Base-by-base conservation (phyloP, 805 yeast species). In the Ogataea trehaloabstinens region DNA sequence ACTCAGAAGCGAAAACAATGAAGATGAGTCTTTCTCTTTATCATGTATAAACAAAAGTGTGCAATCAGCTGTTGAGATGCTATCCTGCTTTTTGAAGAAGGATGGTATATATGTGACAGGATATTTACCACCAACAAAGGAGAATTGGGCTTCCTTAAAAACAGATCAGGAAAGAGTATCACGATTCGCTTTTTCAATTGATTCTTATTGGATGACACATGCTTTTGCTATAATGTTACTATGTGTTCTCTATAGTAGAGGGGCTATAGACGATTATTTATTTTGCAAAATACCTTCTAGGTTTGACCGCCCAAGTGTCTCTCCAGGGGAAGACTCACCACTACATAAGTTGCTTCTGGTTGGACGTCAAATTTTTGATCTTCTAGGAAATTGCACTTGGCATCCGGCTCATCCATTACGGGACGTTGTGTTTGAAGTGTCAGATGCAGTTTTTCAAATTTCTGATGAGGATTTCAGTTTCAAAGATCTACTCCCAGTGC, bases 161-260 rank as follows among this genome's bases (percentile, higher is more conserved):
- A 24, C 35, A 13, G 37, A 39, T 18, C 17, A 28, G 12, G 19
- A n/a, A 16, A 21, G 32, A 12, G 20, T 46, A 13, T 16, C 35
- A 3, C 33, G 32, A 15, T 48, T 48, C 28, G 21, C 24, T n/a
- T 43, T 31, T 27, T 35, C 48, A 2, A 40, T 43, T 8, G 50
- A 48, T 34, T 45, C 52, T 7, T 45, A 48, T 30, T 48, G 52
- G 52, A 43, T 45, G 46, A 48, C 48, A 3, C 48, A 45, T 36
- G 48, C 50, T 8, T 48, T 48, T 39, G 43, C 52, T 2, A 34
- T 45, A 21, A 35, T 45, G 16, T 31, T 46, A 19, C 40, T 48
- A 2, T 43, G 45, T 31, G 35, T 41, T 17, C 36, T 45, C 10
- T 48, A 45, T 34, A 40, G 44, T 18, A 32, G 45, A 18, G 50